Evolutionary conservation across 352 stramenopile genomes (phyloP).

Genomic region (Globisporangium paroecandrum): DNA sequence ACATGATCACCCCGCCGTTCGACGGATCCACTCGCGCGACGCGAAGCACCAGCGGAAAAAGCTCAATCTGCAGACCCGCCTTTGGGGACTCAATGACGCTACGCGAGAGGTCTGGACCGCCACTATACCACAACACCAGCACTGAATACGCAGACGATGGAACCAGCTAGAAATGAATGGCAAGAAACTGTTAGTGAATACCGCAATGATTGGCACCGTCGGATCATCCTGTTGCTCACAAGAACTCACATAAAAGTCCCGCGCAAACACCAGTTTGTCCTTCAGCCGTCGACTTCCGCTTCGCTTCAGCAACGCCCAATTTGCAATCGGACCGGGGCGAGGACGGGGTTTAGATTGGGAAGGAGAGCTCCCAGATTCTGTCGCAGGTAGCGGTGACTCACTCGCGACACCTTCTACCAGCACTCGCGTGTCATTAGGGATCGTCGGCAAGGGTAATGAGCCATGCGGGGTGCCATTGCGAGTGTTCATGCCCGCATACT

Average conservation of each 20-base stretch:
- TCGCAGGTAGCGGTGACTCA: background rate
- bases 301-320: constrained; percentile 73
- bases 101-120: constrained; percentile 62
- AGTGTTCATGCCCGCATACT: constrained; percentile 61
- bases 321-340: constrained; percentile 73
- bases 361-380: background rate
- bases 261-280: constrained; percentile 61
- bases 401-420: background rate
- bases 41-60: constrained; percentile 78
- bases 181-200: background rate
- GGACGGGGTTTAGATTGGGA: background rate
- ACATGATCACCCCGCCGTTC: constrained; percentile 70
- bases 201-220: background rate
- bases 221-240: background rate
- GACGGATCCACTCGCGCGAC: constrained; percentile 66
- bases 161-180: constrained; percentile 40
- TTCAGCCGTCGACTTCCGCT: constrained; percentile 75
- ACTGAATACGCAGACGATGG: constrained; percentile 60
- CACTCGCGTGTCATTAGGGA: constrained; percentile 24
- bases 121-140: constrained; percentile 77
- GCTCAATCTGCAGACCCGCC: constrained; percentile 51
- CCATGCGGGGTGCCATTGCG: constrained; percentile 63
- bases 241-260: constrained; percentile 74
- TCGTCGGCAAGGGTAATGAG: constrained; percentile 45
- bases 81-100: constrained; percentile 45